Conservation (phyloP, 1,139 yeast species). For the Fermentozyma sake region DNA sequence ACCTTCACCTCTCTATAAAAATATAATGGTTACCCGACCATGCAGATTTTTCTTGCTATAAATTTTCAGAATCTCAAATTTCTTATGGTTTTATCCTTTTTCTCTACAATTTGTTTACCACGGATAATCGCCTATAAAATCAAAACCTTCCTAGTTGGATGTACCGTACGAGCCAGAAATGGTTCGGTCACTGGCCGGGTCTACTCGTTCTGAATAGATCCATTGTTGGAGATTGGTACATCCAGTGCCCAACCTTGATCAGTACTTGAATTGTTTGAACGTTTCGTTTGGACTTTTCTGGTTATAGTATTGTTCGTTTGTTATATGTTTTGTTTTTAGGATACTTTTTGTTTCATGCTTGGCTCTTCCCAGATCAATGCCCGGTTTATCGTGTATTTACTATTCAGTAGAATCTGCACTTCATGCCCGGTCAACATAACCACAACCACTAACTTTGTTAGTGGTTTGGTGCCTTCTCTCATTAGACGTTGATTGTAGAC, state of each 20-base stretch:
- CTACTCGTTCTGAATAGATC: slow-evolving; percentile 21
- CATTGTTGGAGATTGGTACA: slow-evolving; percentile 7
- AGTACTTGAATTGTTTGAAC: no score
- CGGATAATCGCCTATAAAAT: slow-evolving; percentile 35
- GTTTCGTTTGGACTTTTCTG: no score
- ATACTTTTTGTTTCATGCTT: slow-evolving; percentile 24
- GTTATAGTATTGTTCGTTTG: slow-evolving; percentile 1
- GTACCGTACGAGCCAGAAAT: no score
- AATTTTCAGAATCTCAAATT: no score
- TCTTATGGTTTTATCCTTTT: no score
- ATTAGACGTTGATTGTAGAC: no score
- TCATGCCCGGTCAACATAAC: slow-evolving; percentile 64
- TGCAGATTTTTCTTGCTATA: slow-evolving; percentile 4
- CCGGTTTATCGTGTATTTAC: slow-evolving; percentile 49
- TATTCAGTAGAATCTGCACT: slow-evolving; percentile 41
- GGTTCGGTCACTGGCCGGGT: no score
- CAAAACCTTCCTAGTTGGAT: slow-evolving; percentile 25
- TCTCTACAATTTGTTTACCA: slow-evolving; percentile 42
- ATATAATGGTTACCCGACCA: slow-evolving; percentile 12
- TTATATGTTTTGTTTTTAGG: slow-evolving; percentile 23
- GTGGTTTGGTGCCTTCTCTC: no score
- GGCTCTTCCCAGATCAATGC: slow-evolving; percentile 40
- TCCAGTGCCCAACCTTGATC: slow-evolving; percentile 6
- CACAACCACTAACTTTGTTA: no score
- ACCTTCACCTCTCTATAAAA: no score